Percentiles rank a stretch among this genome's conserved stretches.
These are phyloP conservation scores for Solanum bulbocastanum DNA, from an alignment of 257 asterid species.

Conservation along the genomic window DNA sequence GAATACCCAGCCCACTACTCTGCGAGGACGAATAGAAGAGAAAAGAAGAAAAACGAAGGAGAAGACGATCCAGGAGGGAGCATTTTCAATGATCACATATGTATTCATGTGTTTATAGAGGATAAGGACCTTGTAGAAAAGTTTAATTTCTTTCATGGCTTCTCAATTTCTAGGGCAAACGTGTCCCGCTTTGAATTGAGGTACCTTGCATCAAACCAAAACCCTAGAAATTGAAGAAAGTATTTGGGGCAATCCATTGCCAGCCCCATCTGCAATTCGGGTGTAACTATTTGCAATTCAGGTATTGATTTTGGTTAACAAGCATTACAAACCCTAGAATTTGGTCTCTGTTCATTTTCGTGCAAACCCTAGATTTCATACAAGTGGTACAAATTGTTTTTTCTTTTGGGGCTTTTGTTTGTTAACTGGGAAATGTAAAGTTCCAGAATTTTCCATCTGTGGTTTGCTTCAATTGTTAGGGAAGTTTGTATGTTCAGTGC, in stretches of 20 bases:
- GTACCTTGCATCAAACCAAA: conserved; percentile 18
- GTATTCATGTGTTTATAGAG: not conserved
- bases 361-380: conserved; percentile 25
- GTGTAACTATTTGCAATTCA: conserved; percentile 8
- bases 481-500: conserved; percentile 7
- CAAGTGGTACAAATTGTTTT: not conserved
- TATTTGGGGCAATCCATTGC: conserved; percentile 10
- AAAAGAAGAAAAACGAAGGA: conserved; percentile 15
- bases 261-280: conserved; percentile 1
- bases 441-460: conserved; percentile 1
- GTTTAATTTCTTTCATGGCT: conserved; percentile 9
- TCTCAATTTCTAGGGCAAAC: conserved; percentile 23
- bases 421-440: conserved; percentile 4
- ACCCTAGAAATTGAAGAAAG: conserved; percentile 32
- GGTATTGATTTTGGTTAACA: conserved; percentile 15
- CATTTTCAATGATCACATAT: not conserved
- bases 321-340: conserved; percentile 18
- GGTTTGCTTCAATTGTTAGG: conserved; percentile 25
- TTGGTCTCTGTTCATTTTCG: conserved; percentile 3
- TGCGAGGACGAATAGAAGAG: conserved; percentile 33
- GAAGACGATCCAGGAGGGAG: conserved; percentile 21
- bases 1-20: conserved; percentile 33
- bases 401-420: not conserved
- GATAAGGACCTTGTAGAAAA: not conserved
- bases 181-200: conserved; percentile 12